Percentiles rank a stretch among this genome's conserved stretches.
Evolutionary conservation across 768 basidiomycete genomes (phyloP).

Genomic region (Rhizopogon salebrosus): DNA sequence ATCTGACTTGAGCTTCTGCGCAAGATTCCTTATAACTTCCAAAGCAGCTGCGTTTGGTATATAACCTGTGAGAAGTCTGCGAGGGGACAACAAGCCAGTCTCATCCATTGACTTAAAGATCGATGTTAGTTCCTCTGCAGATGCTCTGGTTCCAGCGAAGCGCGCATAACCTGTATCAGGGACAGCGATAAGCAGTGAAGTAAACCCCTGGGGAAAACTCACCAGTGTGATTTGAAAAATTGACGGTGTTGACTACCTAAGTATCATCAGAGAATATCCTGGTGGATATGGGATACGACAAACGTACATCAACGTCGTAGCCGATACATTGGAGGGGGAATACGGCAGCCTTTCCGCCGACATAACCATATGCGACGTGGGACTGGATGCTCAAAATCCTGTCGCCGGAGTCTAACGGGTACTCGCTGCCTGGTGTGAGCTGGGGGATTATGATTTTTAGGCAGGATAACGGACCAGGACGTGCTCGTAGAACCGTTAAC

Average conservation of each 20-base stretch:
- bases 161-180: slow-evolving; percentile 67
- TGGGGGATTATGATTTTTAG: background rate
- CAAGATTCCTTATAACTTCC: slow-evolving; percentile 56
- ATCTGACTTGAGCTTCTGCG: slow-evolving; percentile 50
- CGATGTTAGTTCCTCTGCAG: slow-evolving; percentile 65
- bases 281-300: background rate
- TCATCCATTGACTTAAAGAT: slow-evolving; percentile 71
- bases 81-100: slow-evolving; percentile 70
- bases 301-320: slow-evolving; percentile 88
- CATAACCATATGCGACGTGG: slow-evolving; percentile 92
- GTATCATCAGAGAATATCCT: slow-evolving; percentile 2
- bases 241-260: slow-evolving; percentile 85
- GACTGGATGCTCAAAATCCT: slow-evolving; percentile 88
- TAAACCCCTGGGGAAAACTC: slow-evolving; percentile 7
- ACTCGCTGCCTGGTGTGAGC: background rate
- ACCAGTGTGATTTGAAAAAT: slow-evolving; percentile 95
- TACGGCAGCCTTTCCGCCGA: slow-evolving; percentile 78
- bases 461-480: background rate
- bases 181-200: background rate
- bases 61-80: slow-evolving; percentile 85
- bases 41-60: slow-evolving; percentile 82
- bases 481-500: background rate
- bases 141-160: slow-evolving; percentile 74
- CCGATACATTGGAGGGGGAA: slow-evolving; percentile 83
- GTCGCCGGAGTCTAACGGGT: slow-evolving; percentile 18